Evolutionary conservation across 176 grass and related monocot species (phyloP), one percentile per base, ranked within the genome.

Genomic region (Pharus latifolius): DNA sequence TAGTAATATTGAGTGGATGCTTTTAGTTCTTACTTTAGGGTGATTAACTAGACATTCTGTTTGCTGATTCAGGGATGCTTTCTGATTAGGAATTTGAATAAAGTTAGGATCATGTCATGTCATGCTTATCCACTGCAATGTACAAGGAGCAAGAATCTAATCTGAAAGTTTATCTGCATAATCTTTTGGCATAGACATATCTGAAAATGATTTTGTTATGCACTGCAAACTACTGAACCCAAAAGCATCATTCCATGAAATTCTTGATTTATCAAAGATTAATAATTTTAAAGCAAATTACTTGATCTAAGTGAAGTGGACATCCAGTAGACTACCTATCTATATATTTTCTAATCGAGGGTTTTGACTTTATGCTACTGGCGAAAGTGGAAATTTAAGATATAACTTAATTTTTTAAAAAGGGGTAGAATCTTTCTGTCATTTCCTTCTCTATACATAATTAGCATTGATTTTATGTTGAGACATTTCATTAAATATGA

Each of bases 91-190:
- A n/a, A n/a, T n/a, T n/a, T n/a, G n/a, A n/a, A n/a, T 56, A 78
- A 84, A 78, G 75, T 67, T 26, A 29, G 10, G 60, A 42, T 37
- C 31, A 33, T 44, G 33, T 24, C 60, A 60, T 33, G 74, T 10
- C 42, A 53, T 3, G 25, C 63, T 6, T 44, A 53, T 65, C 59
- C 32, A 32, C 66, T 22, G 33, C n/a, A n/a, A n/a, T n/a, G n/a
- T n/a, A n/a, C 60, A 52, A n/a, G n/a, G n/a, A n/a, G n/a, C n/a
- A 66, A 73, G 50, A 66, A 51, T 78, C 44, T 61, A 44, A 43
- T 25, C 20, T 60, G 6, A 50, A 26, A 49, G 10, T 44, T n/a
- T 56, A 55, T 67, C 68, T 49, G 30, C 60, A 49, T 24, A 7
- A 3, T 16, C 40, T 32, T 60, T 12, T 49, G n/a, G 26, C 42